Conservation (phyloP, 2,329 filamentous ascomycete genomes). For the Colletotrichum sp. region DNA sequence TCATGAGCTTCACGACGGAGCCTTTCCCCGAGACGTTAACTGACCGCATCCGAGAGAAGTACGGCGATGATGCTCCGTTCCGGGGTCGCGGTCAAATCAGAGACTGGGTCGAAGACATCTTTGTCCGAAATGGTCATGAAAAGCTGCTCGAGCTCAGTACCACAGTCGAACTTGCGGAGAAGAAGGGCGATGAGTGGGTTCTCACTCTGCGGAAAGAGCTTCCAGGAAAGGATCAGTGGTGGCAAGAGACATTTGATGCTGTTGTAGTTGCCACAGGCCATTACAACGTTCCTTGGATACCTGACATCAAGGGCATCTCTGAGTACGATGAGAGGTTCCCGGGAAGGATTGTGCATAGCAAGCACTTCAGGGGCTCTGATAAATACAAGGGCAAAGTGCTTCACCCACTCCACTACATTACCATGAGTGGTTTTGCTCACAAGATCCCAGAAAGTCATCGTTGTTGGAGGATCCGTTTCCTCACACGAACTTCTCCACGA, state of each 20-base stretch:
- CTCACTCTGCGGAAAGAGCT: slow-evolving; percentile 51
- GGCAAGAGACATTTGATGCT: slow-evolving; percentile 43
- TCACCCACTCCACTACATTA: neutral
- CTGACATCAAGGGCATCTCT: slow-evolving; percentile 42
- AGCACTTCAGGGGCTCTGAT: slow-evolving; percentile 38
- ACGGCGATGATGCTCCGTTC: slow-evolving; percentile 58
- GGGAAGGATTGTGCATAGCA: slow-evolving; percentile 41
- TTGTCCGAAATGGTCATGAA: slow-evolving; percentile 29
- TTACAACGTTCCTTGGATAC: slow-evolving; percentile 43
- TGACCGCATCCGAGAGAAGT: slow-evolving; percentile 44
- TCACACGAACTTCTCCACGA: slow-evolving; percentile 61
- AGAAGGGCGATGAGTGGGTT: slow-evolving; percentile 48
- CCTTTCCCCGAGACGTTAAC: slow-evolving; percentile 46
- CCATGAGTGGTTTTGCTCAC: neutral
- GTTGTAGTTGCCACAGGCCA: slow-evolving; percentile 45
- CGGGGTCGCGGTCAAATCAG: slow-evolving; percentile 59
- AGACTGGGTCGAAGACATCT: slow-evolving; percentile 52
- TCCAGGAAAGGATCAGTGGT: slow-evolving; percentile 40
- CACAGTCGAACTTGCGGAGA: slow-evolving; percentile 59
- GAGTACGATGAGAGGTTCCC: slow-evolving; percentile 41
- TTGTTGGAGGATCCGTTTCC: slow-evolving; percentile 63
- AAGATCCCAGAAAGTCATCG: slow-evolving; percentile 48
- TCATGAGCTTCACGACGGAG: slow-evolving; percentile 62
- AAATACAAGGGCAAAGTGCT: slow-evolving; percentile 24
- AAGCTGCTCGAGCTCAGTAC: slow-evolving; percentile 53